These are phyloP conservation scores for Apiospora arundinis DNA, from an alignment of 2,329 filamentous ascomycete species.

Conservation along the genomic window DNA sequence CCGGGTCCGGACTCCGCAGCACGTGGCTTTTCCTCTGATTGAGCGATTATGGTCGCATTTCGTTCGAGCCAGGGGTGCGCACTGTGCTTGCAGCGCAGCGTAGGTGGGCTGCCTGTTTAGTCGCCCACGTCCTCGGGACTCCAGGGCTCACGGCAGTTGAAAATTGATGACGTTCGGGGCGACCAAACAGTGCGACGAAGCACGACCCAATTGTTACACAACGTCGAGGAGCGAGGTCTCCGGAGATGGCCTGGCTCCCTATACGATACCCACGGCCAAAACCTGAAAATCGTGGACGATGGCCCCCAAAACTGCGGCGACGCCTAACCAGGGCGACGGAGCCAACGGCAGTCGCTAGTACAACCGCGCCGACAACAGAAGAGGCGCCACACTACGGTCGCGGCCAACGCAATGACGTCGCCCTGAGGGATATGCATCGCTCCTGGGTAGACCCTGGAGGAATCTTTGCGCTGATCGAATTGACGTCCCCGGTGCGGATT, in stretches of 20 bases:
- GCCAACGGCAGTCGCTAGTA: not conserved
- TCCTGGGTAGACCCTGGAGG: not conserved
- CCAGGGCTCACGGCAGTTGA: not conserved
- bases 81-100: not conserved
- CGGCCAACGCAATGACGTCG: not conserved
- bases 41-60: not conserved
- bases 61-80: not conserved
- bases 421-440: not conserved
- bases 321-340: not conserved
- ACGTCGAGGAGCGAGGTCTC: not conserved
- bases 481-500: not conserved
- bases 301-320: not conserved
- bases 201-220: not conserved
- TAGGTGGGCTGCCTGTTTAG: not conserved
- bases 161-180: no score
- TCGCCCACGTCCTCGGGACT: no score
- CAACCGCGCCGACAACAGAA: not conserved
- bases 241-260: conserved; percentile 1
- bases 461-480: not conserved
- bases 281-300: conserved; percentile 6
- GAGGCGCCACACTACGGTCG: not conserved
- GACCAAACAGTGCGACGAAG: not conserved
- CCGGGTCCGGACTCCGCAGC: not conserved
- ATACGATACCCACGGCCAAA: not conserved
- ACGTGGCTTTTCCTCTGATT: not conserved